Conservation (phyloP, 1,139 yeast species). For the Nadsonia starkeyi-henricii region DNA sequence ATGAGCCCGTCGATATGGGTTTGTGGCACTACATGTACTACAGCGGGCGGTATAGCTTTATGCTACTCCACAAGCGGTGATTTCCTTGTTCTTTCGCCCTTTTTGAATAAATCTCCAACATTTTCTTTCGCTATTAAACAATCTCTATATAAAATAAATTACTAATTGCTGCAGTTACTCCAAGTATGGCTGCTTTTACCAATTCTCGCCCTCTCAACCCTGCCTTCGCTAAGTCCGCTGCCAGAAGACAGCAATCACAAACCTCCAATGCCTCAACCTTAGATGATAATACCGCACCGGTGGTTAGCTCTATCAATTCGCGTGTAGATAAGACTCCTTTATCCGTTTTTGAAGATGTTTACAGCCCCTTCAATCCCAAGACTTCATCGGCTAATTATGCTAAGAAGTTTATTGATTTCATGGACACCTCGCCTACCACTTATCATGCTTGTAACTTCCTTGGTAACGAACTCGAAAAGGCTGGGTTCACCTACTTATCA, state of each 20-base stretch:
- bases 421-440: conserved; percentile 78
- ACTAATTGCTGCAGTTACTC: no score
- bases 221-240: conserved; percentile 2
- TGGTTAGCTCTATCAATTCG: neutral
- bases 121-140: no score
- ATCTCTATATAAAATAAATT: no score
- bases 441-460: conserved; percentile 71
- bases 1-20: neutral
- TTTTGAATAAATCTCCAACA: no score
- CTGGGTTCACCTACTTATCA: conserved; percentile 48
- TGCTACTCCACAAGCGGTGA: no score
- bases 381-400: conserved; percentile 28
- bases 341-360: neutral
- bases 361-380: conserved; percentile 11
- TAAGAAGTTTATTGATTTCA: conserved; percentile 56
- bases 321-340: neutral
- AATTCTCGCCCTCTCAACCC: conserved; percentile 1
- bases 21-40: neutral
- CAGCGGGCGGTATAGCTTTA: no score
- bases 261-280: neutral
- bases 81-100: no score
- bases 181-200: neutral
- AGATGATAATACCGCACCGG: neutral
- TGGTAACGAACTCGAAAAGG: conserved; percentile 16
- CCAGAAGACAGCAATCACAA: conserved; percentile 1